These are phyloP conservation scores for Pinus tabuliformis DNA, from an alignment of 75 land plant genomes.

Conservation along the genomic window DNA sequence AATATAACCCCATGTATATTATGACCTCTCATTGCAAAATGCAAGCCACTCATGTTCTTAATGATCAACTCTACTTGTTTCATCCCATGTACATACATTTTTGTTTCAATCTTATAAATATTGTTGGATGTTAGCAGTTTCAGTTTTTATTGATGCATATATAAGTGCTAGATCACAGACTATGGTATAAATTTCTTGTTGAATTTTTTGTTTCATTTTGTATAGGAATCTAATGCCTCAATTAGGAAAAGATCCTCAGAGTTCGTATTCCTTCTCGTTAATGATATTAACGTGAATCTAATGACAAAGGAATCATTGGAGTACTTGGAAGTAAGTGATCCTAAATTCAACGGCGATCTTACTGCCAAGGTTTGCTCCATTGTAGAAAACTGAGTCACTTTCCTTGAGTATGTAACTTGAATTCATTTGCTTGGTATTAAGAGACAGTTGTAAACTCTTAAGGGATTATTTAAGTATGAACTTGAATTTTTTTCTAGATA, in stretches of 20 bases:
- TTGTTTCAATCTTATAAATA: not conserved
- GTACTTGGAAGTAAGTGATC: conserved; percentile 88
- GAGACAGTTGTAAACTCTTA: too few species aligned
- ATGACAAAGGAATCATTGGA: conserved; percentile 93
- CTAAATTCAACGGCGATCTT: conserved; percentile 87
- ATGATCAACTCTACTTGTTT: not conserved
- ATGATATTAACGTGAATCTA: conserved; percentile 83
- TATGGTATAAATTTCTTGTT: not conserved
- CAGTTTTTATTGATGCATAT: not conserved
- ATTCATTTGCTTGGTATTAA: not conserved
- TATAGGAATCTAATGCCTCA: conserved; percentile 93
- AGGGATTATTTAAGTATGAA: too few species aligned
- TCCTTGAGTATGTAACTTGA: not conserved
- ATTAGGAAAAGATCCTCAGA: conserved; percentile 93
- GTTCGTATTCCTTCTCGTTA: conserved; percentile 80
- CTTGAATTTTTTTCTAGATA: too few species aligned
- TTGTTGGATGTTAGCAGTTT: not conserved
- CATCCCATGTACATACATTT: not conserved
- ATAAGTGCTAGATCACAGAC: not conserved
- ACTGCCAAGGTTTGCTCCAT: conserved; percentile 92
- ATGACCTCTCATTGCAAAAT: not conserved
- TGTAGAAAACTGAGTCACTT: conserved; percentile 77
- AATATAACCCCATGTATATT: not conserved
- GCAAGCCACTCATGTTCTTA: not conserved
- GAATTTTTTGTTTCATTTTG: not conserved